Base-by-base conservation (phyloP, 768 basidiomycete species). In the Leucocoprinus birnbaumii region DNA sequence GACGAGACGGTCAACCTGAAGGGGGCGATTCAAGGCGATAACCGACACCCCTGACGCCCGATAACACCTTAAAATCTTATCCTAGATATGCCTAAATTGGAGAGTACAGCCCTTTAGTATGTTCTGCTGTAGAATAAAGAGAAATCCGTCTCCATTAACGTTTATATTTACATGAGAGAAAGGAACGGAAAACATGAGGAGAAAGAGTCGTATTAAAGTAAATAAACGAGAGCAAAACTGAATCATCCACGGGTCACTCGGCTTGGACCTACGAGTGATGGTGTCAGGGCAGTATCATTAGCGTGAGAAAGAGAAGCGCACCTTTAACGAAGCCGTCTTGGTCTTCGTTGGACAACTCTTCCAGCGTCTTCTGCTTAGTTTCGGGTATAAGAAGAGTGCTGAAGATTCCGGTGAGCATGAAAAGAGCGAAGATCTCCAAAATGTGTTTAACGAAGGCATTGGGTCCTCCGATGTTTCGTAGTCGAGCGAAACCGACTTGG, bases 321-420 rank as follows among this genome's bases (percentile, higher is more conserved):
- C 70, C 68, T 58, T 61, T 66, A 40, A 88, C 72, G 67, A 89
- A 90, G 26, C 74, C 70, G 0, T 84, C 73, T 59, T 90, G 88
- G 10, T 78, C 71, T 65, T 91, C 89, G 62, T 84, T 83, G 10
- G 89, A 91, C 19, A 90, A 74, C 14, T 86, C 85, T 70, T 91
- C 89, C 18, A 91, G 76, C 4, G 79, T 66, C 67, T 62, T 72
- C 40, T 73, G 71, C 68, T 83, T 94, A 44, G 92, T 92, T 72
- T 94, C 92, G 34, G 88, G 87, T 10, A 94, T 66, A 13, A 93
- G 78, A 14, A 91, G 71, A 0, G 91, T 92, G 6, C 92, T 91
- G 73, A 85, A 80, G 56, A 93, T 77, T 43, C 91, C 91, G 1
- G 88, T 91, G 53, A 91, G 68, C 91, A 91, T 94, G 76, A 92